Evolutionary conservation across 139 green algal species (phyloP).

Genomic region (Chlamydomonas sp.): DNA sequence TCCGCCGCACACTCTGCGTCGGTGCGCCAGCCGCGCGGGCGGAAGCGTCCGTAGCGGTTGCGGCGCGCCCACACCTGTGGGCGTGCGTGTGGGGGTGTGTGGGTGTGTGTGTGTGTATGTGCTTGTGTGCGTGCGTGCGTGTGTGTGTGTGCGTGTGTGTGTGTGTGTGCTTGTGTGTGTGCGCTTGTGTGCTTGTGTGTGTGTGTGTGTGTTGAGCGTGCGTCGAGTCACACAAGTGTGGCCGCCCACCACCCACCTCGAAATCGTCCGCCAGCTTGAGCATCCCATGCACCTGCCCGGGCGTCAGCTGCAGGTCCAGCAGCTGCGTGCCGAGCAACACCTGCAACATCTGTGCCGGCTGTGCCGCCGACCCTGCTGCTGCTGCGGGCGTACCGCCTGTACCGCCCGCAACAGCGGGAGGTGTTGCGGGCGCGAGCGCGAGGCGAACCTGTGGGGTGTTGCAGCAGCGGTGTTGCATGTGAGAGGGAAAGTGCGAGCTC

Average conservation of each 20-base stretch:
- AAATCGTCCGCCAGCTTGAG: conserved; percentile 35
- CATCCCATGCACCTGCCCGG: conserved; percentile 23
- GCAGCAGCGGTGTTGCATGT: background rate
- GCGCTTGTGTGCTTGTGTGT: too few species aligned
- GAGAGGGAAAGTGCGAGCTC: background rate
- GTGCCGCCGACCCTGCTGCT: background rate
- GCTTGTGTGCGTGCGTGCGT: background rate
- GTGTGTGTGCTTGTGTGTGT: too few species aligned
- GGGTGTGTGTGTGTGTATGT: too few species aligned
- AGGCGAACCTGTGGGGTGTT: background rate
- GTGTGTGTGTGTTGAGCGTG: too few species aligned
- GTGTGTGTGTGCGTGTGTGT: conserved; percentile 2
- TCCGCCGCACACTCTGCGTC: too few species aligned
- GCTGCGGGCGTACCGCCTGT: too few species aligned
- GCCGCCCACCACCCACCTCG: conserved; percentile 2
- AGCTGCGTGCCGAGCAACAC: conserved; percentile 26
- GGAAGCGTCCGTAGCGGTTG: conserved; percentile 39
- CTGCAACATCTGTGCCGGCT: conserved; percentile 16
- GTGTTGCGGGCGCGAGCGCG: background rate
- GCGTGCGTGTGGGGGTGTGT: too few species aligned
- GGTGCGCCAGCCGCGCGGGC: conserved; percentile 43
- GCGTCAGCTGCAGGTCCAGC: conserved; percentile 34
- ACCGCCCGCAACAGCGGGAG: too few species aligned
- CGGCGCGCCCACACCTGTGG: conserved; percentile 33
- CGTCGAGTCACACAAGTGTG: background rate